Percentiles rank a stretch among this genome's conserved stretches.
phyloP scores from a whole-genome alignment of 2,329 filamentous ascomycete genomes.

The Mariannaea sp. region DNA sequence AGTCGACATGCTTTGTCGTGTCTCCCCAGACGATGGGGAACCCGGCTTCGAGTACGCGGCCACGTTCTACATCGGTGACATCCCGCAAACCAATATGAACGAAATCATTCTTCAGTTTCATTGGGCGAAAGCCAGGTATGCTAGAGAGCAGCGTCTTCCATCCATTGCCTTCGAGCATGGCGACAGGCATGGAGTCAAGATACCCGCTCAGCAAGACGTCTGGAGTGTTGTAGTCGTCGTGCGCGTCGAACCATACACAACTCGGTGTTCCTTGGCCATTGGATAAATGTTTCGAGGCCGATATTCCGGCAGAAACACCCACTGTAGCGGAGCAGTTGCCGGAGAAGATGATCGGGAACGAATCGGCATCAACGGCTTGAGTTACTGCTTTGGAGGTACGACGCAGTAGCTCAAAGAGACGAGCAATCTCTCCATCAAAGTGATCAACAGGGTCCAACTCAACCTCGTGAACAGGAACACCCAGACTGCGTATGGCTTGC shows the following conservation, averaged over 20 bases:
- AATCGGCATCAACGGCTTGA: constrained; percentile 30
- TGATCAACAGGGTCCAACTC: constrained; percentile 39
- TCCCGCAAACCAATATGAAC: constrained; percentile 38
- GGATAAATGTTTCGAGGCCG: constrained; percentile 4
- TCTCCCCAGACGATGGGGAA: constrained; percentile 41
- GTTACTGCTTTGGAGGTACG: constrained; percentile 42
- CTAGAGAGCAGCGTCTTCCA: constrained; percentile 30
- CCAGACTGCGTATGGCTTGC: constrained; percentile 33
- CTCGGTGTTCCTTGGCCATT: constrained; percentile 25
- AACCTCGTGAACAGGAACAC: constrained; percentile 32
- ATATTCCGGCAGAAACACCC: constrained; percentile 44
- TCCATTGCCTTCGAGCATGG: constrained; percentile 34
- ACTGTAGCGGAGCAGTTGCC: constrained; percentile 47
- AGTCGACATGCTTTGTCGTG: constrained; percentile 16
- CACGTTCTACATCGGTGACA: constrained; percentile 38
- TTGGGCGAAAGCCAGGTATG: constrained; percentile 32
- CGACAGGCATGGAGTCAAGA: constrained; percentile 38
- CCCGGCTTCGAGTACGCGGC: constrained; percentile 38
- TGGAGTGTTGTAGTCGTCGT: constrained; percentile 46
- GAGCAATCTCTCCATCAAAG: constrained; percentile 47
- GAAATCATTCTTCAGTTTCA: constrained; percentile 21
- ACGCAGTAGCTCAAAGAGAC: constrained; percentile 46
- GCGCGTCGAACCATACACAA: constrained; percentile 50
- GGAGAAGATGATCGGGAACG: constrained; percentile 46
- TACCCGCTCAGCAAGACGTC: constrained; percentile 34